A percentile compares a stretch with the other conserved stretches of the same genome.
phyloP scores from a whole-genome alignment of 2,329 filamentous ascomycete species.

The Ciborinia camelliae region DNA sequence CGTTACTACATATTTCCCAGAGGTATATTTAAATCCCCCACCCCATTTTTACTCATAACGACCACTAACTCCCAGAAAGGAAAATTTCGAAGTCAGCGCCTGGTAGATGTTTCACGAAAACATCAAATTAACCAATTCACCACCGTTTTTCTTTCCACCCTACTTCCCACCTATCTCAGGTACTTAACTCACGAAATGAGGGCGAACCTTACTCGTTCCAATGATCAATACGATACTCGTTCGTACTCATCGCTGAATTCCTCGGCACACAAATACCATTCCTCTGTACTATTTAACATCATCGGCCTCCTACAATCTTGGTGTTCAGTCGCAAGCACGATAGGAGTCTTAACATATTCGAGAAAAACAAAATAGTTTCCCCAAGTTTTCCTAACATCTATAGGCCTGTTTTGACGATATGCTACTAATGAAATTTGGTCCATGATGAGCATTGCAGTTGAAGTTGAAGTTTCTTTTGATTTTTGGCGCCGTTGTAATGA shows the following conservation, averaged over 20 bases:
- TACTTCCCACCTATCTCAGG: background rate
- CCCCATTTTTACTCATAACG: constrained; percentile 9
- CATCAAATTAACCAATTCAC: background rate
- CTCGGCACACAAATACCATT: background rate
- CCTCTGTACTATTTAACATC: constrained; percentile 13
- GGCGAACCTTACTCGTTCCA: background rate
- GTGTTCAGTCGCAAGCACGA: constrained; percentile 6
- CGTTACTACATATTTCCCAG: constrained; percentile 92
- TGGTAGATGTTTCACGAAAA: constrained; percentile 32
- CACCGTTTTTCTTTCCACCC: background rate
- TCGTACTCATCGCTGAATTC: background rate
- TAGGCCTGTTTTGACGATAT: background rate
- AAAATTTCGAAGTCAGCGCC: constrained; percentile 73
- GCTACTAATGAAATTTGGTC: background rate
- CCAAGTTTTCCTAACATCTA: background rate
- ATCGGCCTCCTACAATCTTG: background rate
- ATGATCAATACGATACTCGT: background rate
- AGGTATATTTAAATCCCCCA: constrained; percentile 51
- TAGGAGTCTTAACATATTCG: background rate
- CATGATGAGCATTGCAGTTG: background rate
- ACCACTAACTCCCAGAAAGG: constrained; percentile 50
- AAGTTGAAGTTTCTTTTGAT: background rate
- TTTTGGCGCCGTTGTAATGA: background rate
- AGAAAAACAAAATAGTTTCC: constrained; percentile 12
- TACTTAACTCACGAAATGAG: constrained; percentile 8